Conservation (phyloP, 768 basidiomycete species). For the Mrakia hoshinonis region DNA sequence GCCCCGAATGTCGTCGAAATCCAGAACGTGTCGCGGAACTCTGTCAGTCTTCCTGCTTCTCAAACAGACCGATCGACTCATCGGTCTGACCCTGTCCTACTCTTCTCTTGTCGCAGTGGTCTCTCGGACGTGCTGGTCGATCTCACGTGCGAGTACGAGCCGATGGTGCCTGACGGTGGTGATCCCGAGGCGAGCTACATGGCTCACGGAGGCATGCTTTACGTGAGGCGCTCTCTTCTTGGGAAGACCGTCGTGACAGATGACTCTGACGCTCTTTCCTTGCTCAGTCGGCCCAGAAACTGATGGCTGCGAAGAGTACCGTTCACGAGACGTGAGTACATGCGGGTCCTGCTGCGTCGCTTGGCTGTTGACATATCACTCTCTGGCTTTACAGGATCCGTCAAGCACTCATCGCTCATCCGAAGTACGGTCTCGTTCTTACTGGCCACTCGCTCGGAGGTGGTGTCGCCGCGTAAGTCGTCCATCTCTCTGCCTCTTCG, state of each 20-base stretch:
- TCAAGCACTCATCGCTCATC: constrained; percentile 36
- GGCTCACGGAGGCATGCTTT: constrained; percentile 41
- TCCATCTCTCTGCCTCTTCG: background rate
- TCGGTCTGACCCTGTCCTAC: background rate
- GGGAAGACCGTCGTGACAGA: background rate
- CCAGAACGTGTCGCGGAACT: constrained; percentile 39
- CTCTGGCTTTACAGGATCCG: constrained; percentile 27
- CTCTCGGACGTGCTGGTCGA: constrained; percentile 43
- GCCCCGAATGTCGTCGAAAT: background rate
- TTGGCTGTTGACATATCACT: too few relatives aligned
- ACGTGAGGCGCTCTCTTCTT: constrained; percentile 14
- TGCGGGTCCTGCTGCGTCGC: background rate
- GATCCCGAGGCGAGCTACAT: constrained; percentile 37
- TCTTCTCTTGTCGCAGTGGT: constrained; percentile 28
- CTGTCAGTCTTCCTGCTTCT: constrained; percentile 25
- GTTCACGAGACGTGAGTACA: constrained; percentile 37
- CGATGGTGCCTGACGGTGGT: constrained; percentile 35
- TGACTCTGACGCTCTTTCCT: background rate
- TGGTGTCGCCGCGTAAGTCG: constrained; percentile 38
- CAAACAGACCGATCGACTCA: background rate
- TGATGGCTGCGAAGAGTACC: constrained; percentile 36
- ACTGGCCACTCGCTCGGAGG: constrained; percentile 44
- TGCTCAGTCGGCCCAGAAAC: constrained; percentile 32
- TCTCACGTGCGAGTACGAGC: constrained; percentile 41
- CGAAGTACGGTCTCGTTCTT: constrained; percentile 41